Base-by-base conservation (phyloP, 2,329 filamentous ascomycete species). In the Fusarium metavorans region DNA sequence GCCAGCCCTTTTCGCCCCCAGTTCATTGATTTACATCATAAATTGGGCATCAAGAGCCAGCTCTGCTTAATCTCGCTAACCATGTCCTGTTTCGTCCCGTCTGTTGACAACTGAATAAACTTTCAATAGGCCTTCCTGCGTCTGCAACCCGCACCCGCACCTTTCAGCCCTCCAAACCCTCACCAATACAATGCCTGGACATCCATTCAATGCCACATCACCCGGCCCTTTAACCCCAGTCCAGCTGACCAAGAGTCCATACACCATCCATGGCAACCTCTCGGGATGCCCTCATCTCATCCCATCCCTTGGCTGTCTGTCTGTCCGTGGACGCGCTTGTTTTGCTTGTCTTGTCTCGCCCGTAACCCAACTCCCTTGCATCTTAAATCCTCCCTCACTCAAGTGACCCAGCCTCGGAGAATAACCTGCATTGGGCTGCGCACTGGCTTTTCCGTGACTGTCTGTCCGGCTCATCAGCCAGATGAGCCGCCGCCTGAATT, bases 21-120 rank as follows among this genome's bases (percentile, higher is more conserved):
- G 62, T 72, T 60, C 70, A 75, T 75, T 75, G 72, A 75, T 75
- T 75, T 75, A 75, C 60, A 75, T 45, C 32, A 67, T 43, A 35
- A 41, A 67, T 58, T 67, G 63, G 50, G 62, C 48, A 62, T 73
- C 63, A 32, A 50, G 6, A 41, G 52, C 27, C 32, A 30, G 56
- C 34, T 59, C 25, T 65, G 50, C 39, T 43, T 39, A 56, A 75
- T 64, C 50, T 65, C 57, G 48, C 64, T 67, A 70, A 65, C 35
- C 11, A 41, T 27, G 13, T 41, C 25, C 27, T 41, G 20, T 20
- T 25, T 27, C 14, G 20, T 41, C 20, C 30, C 45, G 20, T 52
- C 34, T 20, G 41, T 61, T 56, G 66, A 57, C 41, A 64, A 43
- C 41, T 30, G 5, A 48, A 50, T 35, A 43, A 32, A 23, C 37